Evolutionary conservation across 169 alveolate species (phyloP).

Genomic region (Plasmodium fragile): DNA sequence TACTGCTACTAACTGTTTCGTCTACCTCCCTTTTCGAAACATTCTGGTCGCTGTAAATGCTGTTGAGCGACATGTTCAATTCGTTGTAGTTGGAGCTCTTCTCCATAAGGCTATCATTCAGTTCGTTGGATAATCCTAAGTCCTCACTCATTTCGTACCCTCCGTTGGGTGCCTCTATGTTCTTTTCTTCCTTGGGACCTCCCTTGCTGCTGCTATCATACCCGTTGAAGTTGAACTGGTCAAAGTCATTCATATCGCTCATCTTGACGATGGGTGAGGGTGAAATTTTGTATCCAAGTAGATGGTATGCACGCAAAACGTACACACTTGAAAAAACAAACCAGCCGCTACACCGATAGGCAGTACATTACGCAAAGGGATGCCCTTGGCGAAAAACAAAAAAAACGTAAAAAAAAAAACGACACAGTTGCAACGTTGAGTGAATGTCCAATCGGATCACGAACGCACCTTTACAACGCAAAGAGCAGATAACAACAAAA

Average conservation of each 20-base stretch:
- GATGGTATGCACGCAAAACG: background rate
- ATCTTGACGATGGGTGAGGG: background rate
- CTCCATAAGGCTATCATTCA: conserved; percentile 26
- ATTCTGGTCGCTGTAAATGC: conserved; percentile 9
- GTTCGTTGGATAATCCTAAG: background rate
- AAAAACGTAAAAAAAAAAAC: background rate
- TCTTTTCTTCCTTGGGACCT: background rate
- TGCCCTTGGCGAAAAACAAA: background rate
- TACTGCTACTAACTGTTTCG: background rate
- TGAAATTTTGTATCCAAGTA: background rate
- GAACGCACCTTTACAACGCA: background rate
- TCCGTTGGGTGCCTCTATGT: background rate
- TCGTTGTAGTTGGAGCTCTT: conserved; percentile 2
- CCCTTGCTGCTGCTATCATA: conserved; percentile 26
- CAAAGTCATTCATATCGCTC: conserved; percentile 58
- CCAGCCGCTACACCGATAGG: background rate
- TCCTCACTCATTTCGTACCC: conserved; percentile 14
- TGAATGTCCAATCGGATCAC: background rate
- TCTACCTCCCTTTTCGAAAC: conserved; percentile 22
- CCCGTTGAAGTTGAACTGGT: conserved; percentile 30
- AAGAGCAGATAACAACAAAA: background rate
- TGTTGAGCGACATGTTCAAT: conserved; percentile 11
- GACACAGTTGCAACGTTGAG: background rate
- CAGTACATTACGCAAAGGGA: background rate
- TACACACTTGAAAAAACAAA: background rate